Conservation (phyloP, 1,284 basidiomycete species). For the Trichosporon sp. region DNA sequence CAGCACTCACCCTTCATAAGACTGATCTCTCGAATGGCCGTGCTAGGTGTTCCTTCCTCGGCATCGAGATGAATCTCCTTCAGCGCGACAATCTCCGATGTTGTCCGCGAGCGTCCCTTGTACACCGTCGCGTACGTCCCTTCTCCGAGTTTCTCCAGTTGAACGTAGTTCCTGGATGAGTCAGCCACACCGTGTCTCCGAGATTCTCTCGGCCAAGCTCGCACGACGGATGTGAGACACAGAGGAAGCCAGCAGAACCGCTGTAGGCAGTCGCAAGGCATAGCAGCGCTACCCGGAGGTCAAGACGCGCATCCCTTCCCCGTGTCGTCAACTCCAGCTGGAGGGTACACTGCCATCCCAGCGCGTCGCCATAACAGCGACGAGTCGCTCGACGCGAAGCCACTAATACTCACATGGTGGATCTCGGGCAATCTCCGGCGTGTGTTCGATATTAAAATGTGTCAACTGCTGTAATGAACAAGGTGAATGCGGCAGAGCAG, state of each 20-base stretch:
- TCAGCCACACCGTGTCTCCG: background rate
- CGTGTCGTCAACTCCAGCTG: background rate
- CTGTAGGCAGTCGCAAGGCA: no score
- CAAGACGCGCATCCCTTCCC: background rate
- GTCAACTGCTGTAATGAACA: background rate
- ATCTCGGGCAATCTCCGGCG: background rate
- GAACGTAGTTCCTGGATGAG: constrained; percentile 48
- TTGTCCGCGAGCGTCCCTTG: constrained; percentile 72
- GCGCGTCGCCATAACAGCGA: background rate
- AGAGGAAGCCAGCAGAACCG: no score
- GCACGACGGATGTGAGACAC: background rate
- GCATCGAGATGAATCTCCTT: constrained; percentile 99
- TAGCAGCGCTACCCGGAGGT: background rate
- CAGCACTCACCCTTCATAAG: constrained; percentile 62
- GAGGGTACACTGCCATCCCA: background rate
- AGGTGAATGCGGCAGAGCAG: background rate
- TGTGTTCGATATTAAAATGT: background rate
- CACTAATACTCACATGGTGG: background rate
- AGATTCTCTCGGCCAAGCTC: background rate
- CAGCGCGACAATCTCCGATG: constrained; percentile 70
- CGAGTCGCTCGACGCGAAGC: background rate
- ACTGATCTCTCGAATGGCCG: constrained; percentile 96
- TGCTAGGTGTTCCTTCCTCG: constrained; percentile 95
- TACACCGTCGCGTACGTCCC: constrained; percentile 69
- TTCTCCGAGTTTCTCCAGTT: constrained; percentile 77